These are phyloP conservation scores for Barbatosphaeria neglecta DNA, from an alignment of 495 filamentous ascomycete species.

Conservation along the genomic window DNA sequence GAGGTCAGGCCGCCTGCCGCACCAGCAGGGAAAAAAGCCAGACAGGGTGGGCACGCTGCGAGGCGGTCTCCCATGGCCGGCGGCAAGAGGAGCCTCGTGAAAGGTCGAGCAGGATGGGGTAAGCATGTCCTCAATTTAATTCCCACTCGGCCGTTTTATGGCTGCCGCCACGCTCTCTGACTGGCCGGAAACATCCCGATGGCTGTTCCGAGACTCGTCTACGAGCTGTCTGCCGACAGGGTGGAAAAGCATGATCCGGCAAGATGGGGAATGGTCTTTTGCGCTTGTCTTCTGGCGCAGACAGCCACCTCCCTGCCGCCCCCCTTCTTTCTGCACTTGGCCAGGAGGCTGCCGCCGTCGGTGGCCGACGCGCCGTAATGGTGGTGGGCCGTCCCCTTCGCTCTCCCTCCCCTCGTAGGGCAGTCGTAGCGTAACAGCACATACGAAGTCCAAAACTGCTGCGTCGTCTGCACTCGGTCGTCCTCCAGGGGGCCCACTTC, in stretches of 20 bases:
- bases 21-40: too few species aligned
- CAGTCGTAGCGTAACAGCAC: too few species aligned
- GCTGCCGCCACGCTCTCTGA: conserved; percentile 17
- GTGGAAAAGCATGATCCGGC: conserved; percentile 17
- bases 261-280: conserved; percentile 5
- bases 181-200: conserved; percentile 22
- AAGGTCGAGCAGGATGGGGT: conserved; percentile 17
- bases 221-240: conserved; percentile 17
- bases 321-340: background rate
- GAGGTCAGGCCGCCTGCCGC: background rate
- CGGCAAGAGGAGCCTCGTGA: conserved; percentile 34
- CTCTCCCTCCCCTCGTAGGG: too few species aligned
- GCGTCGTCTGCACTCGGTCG: too few species aligned
- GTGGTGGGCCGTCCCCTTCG: too few species aligned
- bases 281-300: background rate
- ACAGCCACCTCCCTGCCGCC: background rate
- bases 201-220: too few species aligned
- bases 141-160: conserved; percentile 20
- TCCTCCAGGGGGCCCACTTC: background rate
- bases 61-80: conserved; percentile 6
- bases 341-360: background rate
- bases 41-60: background rate
- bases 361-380: background rate
- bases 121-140: conserved; percentile 6
- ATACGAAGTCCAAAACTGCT: too few species aligned